These are phyloP conservation scores for Melocanna baccifera DNA, from an alignment of 176 grass and related monocot genomes.

Conservation along the genomic window DNA sequence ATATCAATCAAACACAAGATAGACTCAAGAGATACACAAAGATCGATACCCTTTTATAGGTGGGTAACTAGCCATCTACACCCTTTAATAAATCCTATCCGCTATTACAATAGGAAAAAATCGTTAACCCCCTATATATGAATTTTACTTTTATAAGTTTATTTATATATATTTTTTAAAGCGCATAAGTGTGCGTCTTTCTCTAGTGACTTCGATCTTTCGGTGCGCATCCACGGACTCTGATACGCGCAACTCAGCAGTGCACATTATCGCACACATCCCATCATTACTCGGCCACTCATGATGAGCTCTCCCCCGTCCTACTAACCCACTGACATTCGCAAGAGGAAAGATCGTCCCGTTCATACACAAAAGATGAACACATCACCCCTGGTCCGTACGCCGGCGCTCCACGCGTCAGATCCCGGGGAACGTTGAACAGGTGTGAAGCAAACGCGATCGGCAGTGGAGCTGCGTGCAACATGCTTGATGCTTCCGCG, in stretches of 20 bases:
- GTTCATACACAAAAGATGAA: not conserved
- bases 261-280: not conserved
- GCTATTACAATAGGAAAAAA: no score
- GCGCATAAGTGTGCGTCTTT: no score
- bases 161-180: no score
- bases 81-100: no score
- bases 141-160: no score
- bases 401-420: not conserved
- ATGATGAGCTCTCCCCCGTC: not conserved
- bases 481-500: not conserved
- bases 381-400: not conserved
- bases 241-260: conserved; percentile 24
- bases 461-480: not conserved
- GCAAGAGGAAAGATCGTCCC: not conserved
- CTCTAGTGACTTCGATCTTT: not conserved
- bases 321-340: conserved; percentile 33
- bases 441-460: not conserved
- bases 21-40: no score
- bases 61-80: no score
- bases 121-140: no score
- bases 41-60: no score
- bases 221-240: not conserved
- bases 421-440: not conserved
- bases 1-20: no score
- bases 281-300: not conserved